A percentile compares a stretch with the other conserved stretches of the same genome.
Evolutionary conservation across 768 basidiomycete genomes (phyloP).

Genomic region (Lactarius psammicola): DNA sequence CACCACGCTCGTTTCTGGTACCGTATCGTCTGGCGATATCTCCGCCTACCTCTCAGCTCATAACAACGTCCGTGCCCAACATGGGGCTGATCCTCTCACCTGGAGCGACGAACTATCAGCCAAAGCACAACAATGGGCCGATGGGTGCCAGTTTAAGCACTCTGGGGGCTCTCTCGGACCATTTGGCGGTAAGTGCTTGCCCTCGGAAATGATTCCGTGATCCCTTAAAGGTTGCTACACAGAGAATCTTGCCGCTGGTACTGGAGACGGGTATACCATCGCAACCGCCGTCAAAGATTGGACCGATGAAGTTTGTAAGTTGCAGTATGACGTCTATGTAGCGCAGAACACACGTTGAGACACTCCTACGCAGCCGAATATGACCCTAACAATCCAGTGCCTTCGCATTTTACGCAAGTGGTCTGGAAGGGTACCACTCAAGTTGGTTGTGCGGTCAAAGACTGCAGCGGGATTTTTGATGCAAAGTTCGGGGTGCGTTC

Average conservation of each 20-base stretch:
- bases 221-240: slow-evolving; percentile 2
- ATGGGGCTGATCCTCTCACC: slow-evolving; percentile 60
- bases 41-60: slow-evolving; percentile 56
- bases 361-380: slow-evolving; percentile 47
- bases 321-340: slow-evolving; percentile 6
- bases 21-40: slow-evolving; percentile 46
- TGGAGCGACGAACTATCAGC: slow-evolving; percentile 61
- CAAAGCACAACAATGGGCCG: slow-evolving; percentile 70
- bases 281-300: slow-evolving; percentile 52
- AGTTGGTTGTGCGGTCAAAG: slow-evolving; percentile 60
- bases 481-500: slow-evolving; percentile 52
- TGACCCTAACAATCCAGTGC: slow-evolving; percentile 51
- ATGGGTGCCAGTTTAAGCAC: slow-evolving; percentile 65
- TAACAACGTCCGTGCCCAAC: slow-evolving; percentile 59
- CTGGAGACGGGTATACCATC: slow-evolving; percentile 52
- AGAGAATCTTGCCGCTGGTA: slow-evolving; percentile 78
- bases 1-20: slow-evolving; percentile 4
- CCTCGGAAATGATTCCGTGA: neutral
- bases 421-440: slow-evolving; percentile 69
- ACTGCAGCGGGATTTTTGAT: slow-evolving; percentile 52
- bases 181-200: slow-evolving; percentile 50
- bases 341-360: neutral
- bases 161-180: slow-evolving; percentile 63
- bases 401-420: slow-evolving; percentile 74
- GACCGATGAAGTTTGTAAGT: slow-evolving; percentile 67